Evolutionary conservation across 768 basidiomycete species (phyloP).

Genomic region (Fomitopsis serialis): DNA sequence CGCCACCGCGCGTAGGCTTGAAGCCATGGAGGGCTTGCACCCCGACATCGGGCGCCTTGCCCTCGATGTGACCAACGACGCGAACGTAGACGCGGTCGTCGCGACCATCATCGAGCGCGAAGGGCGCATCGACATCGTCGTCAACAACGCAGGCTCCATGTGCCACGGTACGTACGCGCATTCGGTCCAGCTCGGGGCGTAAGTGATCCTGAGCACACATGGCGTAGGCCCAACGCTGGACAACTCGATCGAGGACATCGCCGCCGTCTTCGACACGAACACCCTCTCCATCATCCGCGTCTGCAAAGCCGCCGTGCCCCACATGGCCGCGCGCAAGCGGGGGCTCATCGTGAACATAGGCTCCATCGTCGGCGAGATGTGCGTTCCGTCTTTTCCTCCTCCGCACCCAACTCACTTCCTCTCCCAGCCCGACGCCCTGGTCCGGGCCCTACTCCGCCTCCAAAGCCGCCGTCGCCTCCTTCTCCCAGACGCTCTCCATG

Average conservation of each 20-base stretch:
- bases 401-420: not conserved
- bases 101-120: constrained; percentile 45
- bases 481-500: constrained; percentile 66
- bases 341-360: constrained; percentile 76
- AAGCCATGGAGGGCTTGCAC: constrained; percentile 56
- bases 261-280: constrained; percentile 59
- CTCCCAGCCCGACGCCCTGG: constrained; percentile 62
- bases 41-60: constrained; percentile 40
- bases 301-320: constrained; percentile 56
- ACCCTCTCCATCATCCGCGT: constrained; percentile 57
- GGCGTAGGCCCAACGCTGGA: constrained; percentile 43
- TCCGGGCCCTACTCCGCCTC: constrained; percentile 51
- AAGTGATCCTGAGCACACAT: too few species aligned
- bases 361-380: constrained; percentile 61
- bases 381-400: not conserved
- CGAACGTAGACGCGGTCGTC: constrained; percentile 45
- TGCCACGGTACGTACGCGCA: not conserved
- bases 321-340: constrained; percentile 59
- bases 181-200: too few species aligned
- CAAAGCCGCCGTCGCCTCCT: constrained; percentile 53
- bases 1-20: constrained; percentile 61
- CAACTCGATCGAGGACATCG: constrained; percentile 46
- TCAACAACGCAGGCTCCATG: constrained; percentile 56
- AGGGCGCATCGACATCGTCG: constrained; percentile 65
- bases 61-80: constrained; percentile 63